These are phyloP conservation scores for Pilasporangium apinafurcum DNA, from an alignment of 352 stramenopile genomes.

Conservation along the genomic window DNA sequence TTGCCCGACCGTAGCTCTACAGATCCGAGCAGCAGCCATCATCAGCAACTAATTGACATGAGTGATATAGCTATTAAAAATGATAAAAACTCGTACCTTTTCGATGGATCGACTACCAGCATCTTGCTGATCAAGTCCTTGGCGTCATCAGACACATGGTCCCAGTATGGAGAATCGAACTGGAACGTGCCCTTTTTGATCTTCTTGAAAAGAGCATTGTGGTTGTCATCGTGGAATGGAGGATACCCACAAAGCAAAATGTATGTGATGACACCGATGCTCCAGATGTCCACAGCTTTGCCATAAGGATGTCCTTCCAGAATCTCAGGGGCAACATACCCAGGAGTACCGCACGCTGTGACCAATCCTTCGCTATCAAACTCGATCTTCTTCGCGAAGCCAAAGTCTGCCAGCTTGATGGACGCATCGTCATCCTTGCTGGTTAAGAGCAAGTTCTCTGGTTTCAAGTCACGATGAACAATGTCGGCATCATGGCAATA, in stretches of 20 bases:
- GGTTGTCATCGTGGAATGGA: conserved; percentile 91
- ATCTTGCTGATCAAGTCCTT: conserved; percentile 94
- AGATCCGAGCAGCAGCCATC: no score
- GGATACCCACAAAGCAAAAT: conserved; percentile 83
- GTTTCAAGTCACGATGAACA: conserved; percentile 81
- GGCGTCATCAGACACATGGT: conserved; percentile 89
- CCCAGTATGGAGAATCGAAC: conserved; percentile 96
- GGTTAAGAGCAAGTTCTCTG: conserved; percentile 77
- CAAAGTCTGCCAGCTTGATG: conserved; percentile 86
- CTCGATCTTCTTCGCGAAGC: conserved; percentile 81
- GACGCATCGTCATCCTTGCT: conserved; percentile 79
- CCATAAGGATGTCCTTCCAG: conserved; percentile 71
- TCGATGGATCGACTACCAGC: conserved; percentile 86
- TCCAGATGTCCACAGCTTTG: conserved; percentile 86
- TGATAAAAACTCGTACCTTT: conserved; percentile 43
- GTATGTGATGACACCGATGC: conserved; percentile 88
- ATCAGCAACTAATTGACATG: conserved; percentile 7
- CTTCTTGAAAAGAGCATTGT: conserved; percentile 91
- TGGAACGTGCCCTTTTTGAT: conserved; percentile 93
- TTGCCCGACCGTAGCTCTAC: conserved; percentile 72
- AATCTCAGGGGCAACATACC: conserved; percentile 83
- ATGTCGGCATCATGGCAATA: conserved; percentile 86
- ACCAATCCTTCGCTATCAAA: conserved; percentile 63
- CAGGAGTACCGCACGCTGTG: conserved; percentile 75
- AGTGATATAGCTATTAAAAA: neutral